Evolutionary conservation across 129 eudicot genomes (phyloP).

Genomic region (Escallonia herrerae): DNA sequence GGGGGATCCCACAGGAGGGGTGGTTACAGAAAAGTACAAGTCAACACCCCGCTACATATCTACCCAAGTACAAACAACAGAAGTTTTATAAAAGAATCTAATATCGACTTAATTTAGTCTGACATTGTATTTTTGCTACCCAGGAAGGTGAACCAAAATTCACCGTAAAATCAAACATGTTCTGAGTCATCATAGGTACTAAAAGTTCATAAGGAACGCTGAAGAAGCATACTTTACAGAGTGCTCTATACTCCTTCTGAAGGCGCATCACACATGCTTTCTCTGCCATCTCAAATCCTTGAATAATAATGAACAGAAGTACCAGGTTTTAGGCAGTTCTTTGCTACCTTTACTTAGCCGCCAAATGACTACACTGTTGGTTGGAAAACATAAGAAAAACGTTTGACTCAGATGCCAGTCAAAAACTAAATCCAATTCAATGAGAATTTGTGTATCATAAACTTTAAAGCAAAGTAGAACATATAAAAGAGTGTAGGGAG

Average conservation of each 20-base stretch:
- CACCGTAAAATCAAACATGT: neutral
- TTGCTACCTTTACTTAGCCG: neutral
- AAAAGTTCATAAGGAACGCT: neutral
- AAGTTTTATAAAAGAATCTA: neutral
- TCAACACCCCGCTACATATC: neutral
- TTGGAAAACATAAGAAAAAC: neutral
- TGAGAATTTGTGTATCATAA: neutral
- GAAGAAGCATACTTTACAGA: constrained; percentile 73
- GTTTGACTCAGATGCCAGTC: too few relatives aligned
- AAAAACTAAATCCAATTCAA: too few relatives aligned
- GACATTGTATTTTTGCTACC: too few relatives aligned
- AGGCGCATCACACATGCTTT: constrained; percentile 96
- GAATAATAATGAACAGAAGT: neutral
- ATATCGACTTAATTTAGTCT: too few relatives aligned
- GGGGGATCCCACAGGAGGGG: neutral
- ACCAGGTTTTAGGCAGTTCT: neutral
- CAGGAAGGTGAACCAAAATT: neutral
- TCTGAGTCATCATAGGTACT: neutral
- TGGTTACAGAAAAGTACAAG: neutral
- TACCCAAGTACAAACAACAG: neutral
- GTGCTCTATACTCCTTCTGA: constrained; percentile 93
- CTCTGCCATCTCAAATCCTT: constrained; percentile 63
- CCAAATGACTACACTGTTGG: neutral
- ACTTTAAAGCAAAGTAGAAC: neutral
- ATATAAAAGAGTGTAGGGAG: too few relatives aligned